phyloP scores from a whole-genome alignment of 106 monocot species.

The Gastrodia elata region DNA sequence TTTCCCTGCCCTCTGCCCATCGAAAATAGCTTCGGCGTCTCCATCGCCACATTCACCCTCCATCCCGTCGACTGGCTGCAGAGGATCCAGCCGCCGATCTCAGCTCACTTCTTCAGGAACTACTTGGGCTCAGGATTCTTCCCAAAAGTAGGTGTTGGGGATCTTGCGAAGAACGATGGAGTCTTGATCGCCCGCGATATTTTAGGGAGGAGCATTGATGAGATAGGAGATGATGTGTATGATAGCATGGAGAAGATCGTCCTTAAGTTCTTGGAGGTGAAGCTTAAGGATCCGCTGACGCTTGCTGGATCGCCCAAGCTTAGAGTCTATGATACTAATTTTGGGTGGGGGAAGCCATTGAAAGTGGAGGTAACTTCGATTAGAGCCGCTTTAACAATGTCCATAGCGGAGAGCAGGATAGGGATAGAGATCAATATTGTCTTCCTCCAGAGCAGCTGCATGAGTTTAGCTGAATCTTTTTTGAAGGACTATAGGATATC shows the following conservation, averaged over 20 bases:
- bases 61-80: slow-evolving; percentile 8
- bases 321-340: slow-evolving; percentile 6
- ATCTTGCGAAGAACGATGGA: slow-evolving; percentile 8
- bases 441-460: too few species aligned
- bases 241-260: background rate
- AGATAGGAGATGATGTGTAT: background rate
- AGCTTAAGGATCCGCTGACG: background rate
- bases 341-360: slow-evolving; percentile 17
- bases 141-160: background rate
- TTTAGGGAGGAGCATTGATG: slow-evolving; percentile 7
- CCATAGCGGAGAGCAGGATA: slow-evolving; percentile 16
- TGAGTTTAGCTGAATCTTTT: too few species aligned
- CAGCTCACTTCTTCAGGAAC: slow-evolving; percentile 24
- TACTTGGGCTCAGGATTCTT: background rate
- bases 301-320: slow-evolving; percentile 23
- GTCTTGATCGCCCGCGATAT: slow-evolving; percentile 1
- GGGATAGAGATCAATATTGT: too few species aligned
- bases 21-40: background rate
- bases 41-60: background rate
- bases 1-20: background rate
- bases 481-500: too few species aligned
- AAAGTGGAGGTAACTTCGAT: slow-evolving; percentile 16
- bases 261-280: background rate
- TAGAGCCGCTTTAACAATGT: background rate
- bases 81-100: background rate